Evolutionary conservation across 371 early-diverging fungal genomes (phyloP), one percentile per base, ranked within the genome.

Genomic region (Mucor plumbeus): DNA sequence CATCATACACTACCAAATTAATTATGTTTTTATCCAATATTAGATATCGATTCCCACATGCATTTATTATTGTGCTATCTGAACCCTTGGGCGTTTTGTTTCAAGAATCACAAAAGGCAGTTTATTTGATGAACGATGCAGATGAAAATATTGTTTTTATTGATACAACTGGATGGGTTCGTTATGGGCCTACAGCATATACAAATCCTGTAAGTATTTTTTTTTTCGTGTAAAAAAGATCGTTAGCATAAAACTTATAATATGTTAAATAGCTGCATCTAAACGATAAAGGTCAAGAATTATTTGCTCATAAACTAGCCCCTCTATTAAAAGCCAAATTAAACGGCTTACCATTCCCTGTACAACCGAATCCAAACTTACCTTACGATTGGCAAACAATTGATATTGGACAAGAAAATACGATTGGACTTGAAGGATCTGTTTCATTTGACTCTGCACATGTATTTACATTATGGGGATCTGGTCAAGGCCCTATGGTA

Each of bases 381-480:
- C 79, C 79, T 1, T 65, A 63, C 39, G 66, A 70, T 21, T 79
- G 79, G 79, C 74, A 72, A 53, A 79, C 76, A 3, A 79, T 74
- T 74, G 79, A 79, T 57, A 54, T 79, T 5, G 79, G 79, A 11
- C 65, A 74, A 43, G 72, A 76, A 38, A 61, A 47, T 10, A 59
- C 66, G 1, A 48, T 74, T 8, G 79, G 77, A 35, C 31, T 79
- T n/a, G 67, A 71, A n/a, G 75, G 79, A 1, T 74, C 77, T 33
- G 79, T 79, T 7, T 76, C 79, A 14, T 79, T 79, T 63, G 75
- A 79, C 56, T 73, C 77, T 11, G 72, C 70, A 3, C 68, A 70
- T 38, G 70, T 70, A 21, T 79, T 79, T 43, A 74, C 79, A n/a
- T 43, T 79, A n/a, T 79, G 79, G 79, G 79, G 77, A 14, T 79